Conservation (phyloP, 1,284 basidiomycete genomes). For the Apiotrichum akiyoshidainum region DNA sequence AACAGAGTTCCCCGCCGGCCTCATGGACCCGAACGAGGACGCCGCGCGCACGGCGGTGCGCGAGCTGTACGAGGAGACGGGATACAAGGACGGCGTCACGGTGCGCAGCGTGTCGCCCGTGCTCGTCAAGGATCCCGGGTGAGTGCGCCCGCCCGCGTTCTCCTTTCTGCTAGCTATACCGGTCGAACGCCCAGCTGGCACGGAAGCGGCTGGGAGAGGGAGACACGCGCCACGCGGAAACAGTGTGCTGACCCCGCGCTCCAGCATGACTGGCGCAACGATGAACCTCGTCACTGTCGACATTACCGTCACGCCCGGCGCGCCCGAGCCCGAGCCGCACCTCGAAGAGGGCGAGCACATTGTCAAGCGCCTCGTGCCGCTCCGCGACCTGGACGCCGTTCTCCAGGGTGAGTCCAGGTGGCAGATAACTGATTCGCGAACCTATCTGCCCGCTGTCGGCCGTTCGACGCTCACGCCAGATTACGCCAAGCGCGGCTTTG, state of each 20-base stretch:
- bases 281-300: conserved; percentile 53
- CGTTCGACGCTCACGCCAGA: conserved; percentile 51
- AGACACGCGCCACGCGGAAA: no score
- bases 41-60: conserved; percentile 69
- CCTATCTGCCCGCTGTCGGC: no score
- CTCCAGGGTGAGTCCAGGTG: conserved; percentile 59
- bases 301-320: conserved; percentile 48
- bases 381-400: conserved; percentile 61
- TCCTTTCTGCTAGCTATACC: no score
- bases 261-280: conserved; percentile 53
- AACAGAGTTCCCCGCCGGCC: conserved; percentile 77
- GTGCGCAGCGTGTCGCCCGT: conserved; percentile 67
- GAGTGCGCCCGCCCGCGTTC: no score
- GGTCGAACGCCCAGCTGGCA: no score
- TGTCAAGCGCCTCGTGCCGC: conserved; percentile 65
- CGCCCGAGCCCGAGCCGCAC: conserved; percentile 45
- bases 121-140: conserved; percentile 67
- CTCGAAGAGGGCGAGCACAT: conserved; percentile 71
- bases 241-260: neutral
- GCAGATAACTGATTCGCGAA: no score
- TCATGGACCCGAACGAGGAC: conserved; percentile 77
- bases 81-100: conserved; percentile 57
- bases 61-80: conserved; percentile 87
- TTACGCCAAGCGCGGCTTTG: conserved; percentile 69
- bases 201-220: no score